Percentiles rank a stretch among this genome's conserved stretches.
These are phyloP conservation scores for Mimosa pudica DNA, from an alignment of 306 rosid genomes.

Conservation along the genomic window DNA sequence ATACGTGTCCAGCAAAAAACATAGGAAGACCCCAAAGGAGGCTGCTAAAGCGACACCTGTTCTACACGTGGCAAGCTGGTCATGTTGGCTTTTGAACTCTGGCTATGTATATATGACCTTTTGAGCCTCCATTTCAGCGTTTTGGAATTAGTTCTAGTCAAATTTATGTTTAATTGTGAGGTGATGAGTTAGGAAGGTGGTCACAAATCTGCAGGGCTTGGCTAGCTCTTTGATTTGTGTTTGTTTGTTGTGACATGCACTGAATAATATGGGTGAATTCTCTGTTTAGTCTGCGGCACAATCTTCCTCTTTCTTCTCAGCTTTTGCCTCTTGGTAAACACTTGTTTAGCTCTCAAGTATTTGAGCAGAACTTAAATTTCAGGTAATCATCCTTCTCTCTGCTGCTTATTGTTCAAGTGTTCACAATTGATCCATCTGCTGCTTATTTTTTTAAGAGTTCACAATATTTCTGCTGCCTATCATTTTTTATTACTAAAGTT, in stretches of 20 bases:
- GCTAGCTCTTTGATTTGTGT: not conserved
- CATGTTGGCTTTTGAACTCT: constrained; percentile 33
- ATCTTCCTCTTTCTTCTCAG: not conserved
- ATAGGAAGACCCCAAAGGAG: constrained; percentile 10
- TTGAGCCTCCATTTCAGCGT: not conserved
- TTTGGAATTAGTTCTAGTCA: constrained; percentile 23
- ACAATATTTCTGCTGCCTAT: too few relatives aligned
- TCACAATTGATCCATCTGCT: not conserved
- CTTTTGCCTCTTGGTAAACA: not conserved
- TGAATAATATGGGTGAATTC: not conserved
- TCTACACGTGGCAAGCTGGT: constrained; percentile 51
- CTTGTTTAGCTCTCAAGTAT: not conserved
- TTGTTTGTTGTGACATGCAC: constrained; percentile 4
- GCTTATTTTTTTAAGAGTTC: too few relatives aligned
- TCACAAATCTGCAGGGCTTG: constrained; percentile 28
- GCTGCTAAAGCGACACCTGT: constrained; percentile 45
- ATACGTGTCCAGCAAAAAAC: constrained; percentile 46
- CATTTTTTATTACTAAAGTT: not conserved
- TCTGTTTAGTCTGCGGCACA: constrained; percentile 11
- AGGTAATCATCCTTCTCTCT: constrained; percentile 35
- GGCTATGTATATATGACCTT: not conserved
- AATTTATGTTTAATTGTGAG: constrained; percentile 21
- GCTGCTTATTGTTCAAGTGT: not conserved
- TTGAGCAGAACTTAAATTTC: constrained; percentile 25
- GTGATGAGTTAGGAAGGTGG: not conserved